phyloP scores from a whole-genome alignment of 2,329 filamentous ascomycete genomes.

The Arthrobotrys megalospora region DNA sequence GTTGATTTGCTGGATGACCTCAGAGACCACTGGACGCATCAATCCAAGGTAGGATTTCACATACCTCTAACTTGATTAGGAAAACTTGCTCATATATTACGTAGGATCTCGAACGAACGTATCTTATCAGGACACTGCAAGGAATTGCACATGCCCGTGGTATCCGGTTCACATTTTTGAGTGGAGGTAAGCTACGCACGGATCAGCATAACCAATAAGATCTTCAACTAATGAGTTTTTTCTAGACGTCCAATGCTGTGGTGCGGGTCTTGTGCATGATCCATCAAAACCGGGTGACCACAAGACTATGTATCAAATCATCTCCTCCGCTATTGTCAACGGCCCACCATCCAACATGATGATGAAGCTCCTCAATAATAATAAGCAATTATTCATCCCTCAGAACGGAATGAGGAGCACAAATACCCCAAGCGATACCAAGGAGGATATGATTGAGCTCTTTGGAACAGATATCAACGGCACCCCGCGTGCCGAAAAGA shows the following conservation, averaged over 20 bases:
- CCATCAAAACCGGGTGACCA: conserved; percentile 80
- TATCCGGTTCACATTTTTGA: conserved; percentile 96
- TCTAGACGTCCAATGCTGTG: conserved; percentile 86
- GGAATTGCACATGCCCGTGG: conserved; percentile 96
- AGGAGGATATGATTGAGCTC: conserved; percentile 99
- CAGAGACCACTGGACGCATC: conserved; percentile 97
- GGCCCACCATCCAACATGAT: conserved; percentile 87
- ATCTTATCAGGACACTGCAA: conserved; percentile 94
- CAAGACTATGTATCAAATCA: conserved; percentile 81
- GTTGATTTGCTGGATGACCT: conserved; percentile 94
- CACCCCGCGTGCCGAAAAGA: conserved; percentile 84
- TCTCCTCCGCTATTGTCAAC: conserved; percentile 92
- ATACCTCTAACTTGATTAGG: neutral
- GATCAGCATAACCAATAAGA: conserved; percentile 22
- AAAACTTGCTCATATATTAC: conserved; percentile 38
- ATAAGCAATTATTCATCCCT: conserved; percentile 91
- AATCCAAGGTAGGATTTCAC: conserved; percentile 79
- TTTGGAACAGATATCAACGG: conserved; percentile 95
- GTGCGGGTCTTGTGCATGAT: conserved; percentile 94
- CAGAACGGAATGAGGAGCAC: conserved; percentile 82
- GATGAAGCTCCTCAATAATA: conserved; percentile 94
- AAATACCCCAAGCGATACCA: conserved; percentile 86
- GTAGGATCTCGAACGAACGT: conserved; percentile 92
- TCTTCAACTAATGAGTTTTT: conserved; percentile 61
- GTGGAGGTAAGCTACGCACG: conserved; percentile 75